Evolutionary conservation across 495 filamentous ascomycete genomes (phyloP), one percentile per base, ranked within the genome.

Genomic region (Hyaloscypha bicolor): DNA sequence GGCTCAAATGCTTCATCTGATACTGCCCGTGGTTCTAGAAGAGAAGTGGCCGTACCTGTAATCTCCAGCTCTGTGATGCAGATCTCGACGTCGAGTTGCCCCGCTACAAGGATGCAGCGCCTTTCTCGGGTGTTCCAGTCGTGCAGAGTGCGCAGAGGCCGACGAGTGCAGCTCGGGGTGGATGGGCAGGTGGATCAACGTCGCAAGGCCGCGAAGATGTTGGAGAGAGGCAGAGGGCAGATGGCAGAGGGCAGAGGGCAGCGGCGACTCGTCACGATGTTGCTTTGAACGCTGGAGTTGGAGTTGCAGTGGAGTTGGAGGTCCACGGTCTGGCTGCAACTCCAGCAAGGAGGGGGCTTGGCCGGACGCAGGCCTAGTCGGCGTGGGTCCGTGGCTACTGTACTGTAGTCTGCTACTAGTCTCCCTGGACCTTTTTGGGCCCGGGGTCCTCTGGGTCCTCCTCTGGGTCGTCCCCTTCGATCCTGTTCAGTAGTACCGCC

Each of bases 91-190:
- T 58, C 39, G 61, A 57, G 33, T 45, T 32, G 35, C 69, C 69
- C 69, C 69, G 69, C 69, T 71, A 68, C 69, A 64, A 71, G 65
- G 64, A 65, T 67, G 22, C 25, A 37, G 65, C 69, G 65, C 48
- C 39, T 60, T 65, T 62, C 45, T 65, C 62, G 62, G 57, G 45
- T 62, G 31, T 45, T 48, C 9, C 53, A 29, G 58, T 55, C 16
- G 16, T 31, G 29, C 39, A 56, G 29, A 33, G 63, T 56, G 55
- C n/a, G 63, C 64, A 62, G 37, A 52, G 35, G 8, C 9, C n/a
- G 32, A 52, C 6, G 9, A 45, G n/a, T 61, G 33, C 59, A 61
- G 37, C 35, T 12, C 4, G 29, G 35, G 22, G 2, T 25, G 59
- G 42, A 14, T 48, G 9, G 39, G 62, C 51, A 64, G 62, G 32